These are phyloP conservation scores for Hyaloscypha hepaticicola DNA, from an alignment of 495 filamentous ascomycete species.

Conservation along the genomic window DNA sequence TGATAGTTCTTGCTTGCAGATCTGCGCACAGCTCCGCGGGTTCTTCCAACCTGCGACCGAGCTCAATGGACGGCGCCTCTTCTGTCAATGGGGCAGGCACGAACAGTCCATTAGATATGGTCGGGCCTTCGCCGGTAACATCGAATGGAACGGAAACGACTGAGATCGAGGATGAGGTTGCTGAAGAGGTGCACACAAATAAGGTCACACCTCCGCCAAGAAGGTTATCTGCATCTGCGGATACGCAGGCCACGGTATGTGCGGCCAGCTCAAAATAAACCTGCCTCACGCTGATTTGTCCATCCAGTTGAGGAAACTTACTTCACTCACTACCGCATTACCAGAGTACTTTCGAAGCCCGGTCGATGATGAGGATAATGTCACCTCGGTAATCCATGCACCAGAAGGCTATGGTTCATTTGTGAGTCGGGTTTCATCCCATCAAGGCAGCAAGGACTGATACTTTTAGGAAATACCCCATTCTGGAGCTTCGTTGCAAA, in stretches of 20 bases:
- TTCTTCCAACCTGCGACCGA: constrained; percentile 27
- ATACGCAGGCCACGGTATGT: constrained; percentile 18
- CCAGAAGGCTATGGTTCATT: constrained; percentile 76
- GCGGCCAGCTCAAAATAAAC: constrained; percentile 14
- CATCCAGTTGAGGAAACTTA: constrained; percentile 56
- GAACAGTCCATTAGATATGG: constrained; percentile 51
- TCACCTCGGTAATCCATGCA: constrained; percentile 80
- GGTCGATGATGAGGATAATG: constrained; percentile 68
- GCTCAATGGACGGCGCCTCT: constrained; percentile 27
- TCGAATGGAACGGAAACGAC: constrained; percentile 71
- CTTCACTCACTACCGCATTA: constrained; percentile 60
- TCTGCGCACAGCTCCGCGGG: constrained; percentile 32
- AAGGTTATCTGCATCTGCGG: constrained; percentile 15
- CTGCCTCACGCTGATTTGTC: constrained; percentile 16
- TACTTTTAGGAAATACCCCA: constrained; percentile 18
- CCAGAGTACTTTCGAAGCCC: constrained; percentile 51
- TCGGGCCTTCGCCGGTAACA: constrained; percentile 74
- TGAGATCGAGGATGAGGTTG: constrained; percentile 69
- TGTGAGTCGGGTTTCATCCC: constrained; percentile 49
- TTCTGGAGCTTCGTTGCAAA: constrained; percentile 4
- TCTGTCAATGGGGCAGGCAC: constrained; percentile 25
- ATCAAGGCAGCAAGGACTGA: constrained; percentile 25
- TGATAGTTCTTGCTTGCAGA: constrained; percentile 23
- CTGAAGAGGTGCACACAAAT: constrained; percentile 34
- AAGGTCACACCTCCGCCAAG: constrained; percentile 24